Evolutionary conservation across 192 early-diverging fungal species (phyloP), one percentile per base, ranked within the genome.

Genomic region (Pilobolus umbonatus): DNA sequence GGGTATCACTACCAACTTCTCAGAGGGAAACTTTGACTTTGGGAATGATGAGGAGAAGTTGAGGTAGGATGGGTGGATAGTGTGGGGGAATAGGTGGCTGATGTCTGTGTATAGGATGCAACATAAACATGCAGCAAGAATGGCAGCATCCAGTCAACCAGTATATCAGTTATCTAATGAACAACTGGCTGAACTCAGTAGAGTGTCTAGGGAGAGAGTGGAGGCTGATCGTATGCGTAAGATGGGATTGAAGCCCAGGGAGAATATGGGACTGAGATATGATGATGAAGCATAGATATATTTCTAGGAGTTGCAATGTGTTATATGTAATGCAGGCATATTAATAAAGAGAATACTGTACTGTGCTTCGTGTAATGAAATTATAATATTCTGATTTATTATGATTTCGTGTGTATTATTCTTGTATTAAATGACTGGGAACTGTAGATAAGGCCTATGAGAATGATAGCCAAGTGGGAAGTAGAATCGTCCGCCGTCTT

Each of bases 41-140:
- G 51, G 60, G 58, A 76, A 78, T n/a, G 81, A 83, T 30, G 78
- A 80, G 56, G 75, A 80, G 28, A 48, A 64, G 22, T 39, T 78
- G 28, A 50, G 72, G 68, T 75, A 76, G 36, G 50, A 19, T 15
- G 29, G 15, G 17, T 36, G 9, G 25, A n/a, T 12, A 25, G 26
- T 11, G 22, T 46, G 6, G 21, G 39, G 15, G 4, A 1, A 36
- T 17, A 34, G 31, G 17, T 2, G 35, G 0, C 6, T 42, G 9
- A 2, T 42, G 14, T 42, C 19, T 15, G 11, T 42, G 14, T 1
- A 38, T 55, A 72, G 70, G 29, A 32, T 57, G 34, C 60, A 72
- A 49, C 62, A 62, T 10, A 47, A 28, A 11, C 58, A 54, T 19
- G 64, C 63, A 10, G 63, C 69, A 32, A 17, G 48, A 46, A 2